Percentiles rank a stretch among this genome's conserved stretches.
These are phyloP conservation scores for Epithemia pelagica DNA, from an alignment of 108 stramenopile genomes.

Conservation along the genomic window DNA sequence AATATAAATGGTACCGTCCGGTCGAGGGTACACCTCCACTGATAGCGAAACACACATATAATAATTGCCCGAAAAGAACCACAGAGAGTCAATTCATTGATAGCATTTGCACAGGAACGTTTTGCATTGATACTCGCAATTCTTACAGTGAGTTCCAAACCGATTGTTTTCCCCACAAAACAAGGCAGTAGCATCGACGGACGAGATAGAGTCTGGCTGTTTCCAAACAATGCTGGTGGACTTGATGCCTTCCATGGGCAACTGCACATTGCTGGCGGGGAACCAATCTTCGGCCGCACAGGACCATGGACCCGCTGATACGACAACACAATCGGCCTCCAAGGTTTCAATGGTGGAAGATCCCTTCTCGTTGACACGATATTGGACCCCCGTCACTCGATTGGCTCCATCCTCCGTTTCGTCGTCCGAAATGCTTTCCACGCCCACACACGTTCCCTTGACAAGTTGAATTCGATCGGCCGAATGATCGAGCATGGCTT, in stretches of 20 bases:
- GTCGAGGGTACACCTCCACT: constrained; percentile 84
- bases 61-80: no score
- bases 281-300: constrained; percentile 80
- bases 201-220: constrained; percentile 36
- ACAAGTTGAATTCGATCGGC: constrained; percentile 39
- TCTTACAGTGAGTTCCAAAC: constrained; percentile 80
- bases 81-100: background rate
- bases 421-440: constrained; percentile 35
- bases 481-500: constrained; percentile 54
- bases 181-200: constrained; percentile 86
- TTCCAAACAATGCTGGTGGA: constrained; percentile 83
- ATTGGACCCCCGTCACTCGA: constrained; percentile 52
- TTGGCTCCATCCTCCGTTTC: constrained; percentile 18
- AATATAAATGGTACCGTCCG: constrained; percentile 86
- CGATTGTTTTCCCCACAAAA: constrained; percentile 93
- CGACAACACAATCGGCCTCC: constrained; percentile 51
- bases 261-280: constrained; percentile 38
- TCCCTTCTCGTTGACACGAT: constrained; percentile 16
- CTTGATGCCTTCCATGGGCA: constrained; percentile 87
- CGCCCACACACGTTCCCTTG: constrained; percentile 62
- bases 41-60: constrained; percentile 1
- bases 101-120: background rate
- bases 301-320: constrained; percentile 76
- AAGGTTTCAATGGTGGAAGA: constrained; percentile 24
- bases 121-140: background rate